A percentile compares a stretch with the other conserved stretches of the same genome.
Conservation (phyloP, 805 yeast species). For the Teunomyces cretensis region DNA sequence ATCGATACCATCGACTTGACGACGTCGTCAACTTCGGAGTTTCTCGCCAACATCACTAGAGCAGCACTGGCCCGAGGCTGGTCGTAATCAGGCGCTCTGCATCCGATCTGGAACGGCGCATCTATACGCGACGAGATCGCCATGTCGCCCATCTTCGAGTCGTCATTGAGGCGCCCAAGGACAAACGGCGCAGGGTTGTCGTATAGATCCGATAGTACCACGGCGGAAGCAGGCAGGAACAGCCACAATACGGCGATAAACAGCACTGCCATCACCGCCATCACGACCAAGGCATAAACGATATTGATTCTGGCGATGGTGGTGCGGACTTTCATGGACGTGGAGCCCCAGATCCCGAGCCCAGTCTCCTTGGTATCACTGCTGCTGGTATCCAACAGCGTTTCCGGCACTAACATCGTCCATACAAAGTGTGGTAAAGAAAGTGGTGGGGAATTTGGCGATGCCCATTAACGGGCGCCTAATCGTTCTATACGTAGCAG, state of each 20-base stretch:
- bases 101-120: constrained; percentile 55
- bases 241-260: background rate
- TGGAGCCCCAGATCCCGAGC: too few species aligned
- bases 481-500: too few species aligned
- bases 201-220: background rate
- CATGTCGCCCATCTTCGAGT: constrained; percentile 12
- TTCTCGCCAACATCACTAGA: constrained; percentile 79
- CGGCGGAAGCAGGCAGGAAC: background rate
- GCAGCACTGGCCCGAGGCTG: constrained; percentile 73
- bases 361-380: too few species aligned
- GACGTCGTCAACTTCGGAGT: constrained; percentile 78
- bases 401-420: too few species aligned
- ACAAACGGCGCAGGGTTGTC: background rate
- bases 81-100: constrained; percentile 43
- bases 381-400: too few species aligned
- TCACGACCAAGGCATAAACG: background rate
- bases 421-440: too few species aligned
- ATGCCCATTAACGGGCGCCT: too few species aligned
- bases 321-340: too few species aligned
- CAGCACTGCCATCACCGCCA: background rate
- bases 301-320: background rate
- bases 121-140: constrained; percentile 22
- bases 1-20: constrained; percentile 67
- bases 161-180: background rate
- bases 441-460: too few species aligned